phyloP scores from a whole-genome alignment of 768 basidiomycete genomes.

The Lactifluus pinguis region DNA sequence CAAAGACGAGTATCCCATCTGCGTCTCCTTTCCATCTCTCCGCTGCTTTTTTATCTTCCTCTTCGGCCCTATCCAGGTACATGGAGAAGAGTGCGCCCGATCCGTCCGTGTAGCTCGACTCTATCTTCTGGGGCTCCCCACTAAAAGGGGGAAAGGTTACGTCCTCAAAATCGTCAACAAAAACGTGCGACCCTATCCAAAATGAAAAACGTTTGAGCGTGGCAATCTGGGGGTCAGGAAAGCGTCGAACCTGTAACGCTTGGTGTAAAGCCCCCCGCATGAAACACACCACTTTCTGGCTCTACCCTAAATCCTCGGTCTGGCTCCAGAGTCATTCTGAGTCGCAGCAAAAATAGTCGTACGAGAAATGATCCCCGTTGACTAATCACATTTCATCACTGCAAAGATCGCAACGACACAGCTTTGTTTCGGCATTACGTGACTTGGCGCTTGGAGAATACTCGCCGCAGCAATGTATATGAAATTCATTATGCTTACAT shows the following conservation, averaged over 20 bases:
- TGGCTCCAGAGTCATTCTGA: not conserved
- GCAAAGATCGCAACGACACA: too few relatives aligned
- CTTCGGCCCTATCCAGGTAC: constrained; percentile 11
- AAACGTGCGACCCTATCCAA: not conserved
- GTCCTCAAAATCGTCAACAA: constrained; percentile 3
- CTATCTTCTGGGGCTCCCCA: not conserved
- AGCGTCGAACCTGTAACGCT: not conserved
- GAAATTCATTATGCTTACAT: too few relatives aligned
- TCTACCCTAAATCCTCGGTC: not conserved
- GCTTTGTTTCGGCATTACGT: too few relatives aligned
- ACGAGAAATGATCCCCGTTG: not conserved
- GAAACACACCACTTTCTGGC: not conserved
- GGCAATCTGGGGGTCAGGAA: not conserved
- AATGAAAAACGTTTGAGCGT: not conserved
- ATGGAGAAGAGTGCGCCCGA: constrained; percentile 13
- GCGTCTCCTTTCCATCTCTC: constrained; percentile 16
- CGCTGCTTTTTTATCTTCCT: constrained; percentile 4
- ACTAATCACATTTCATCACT: too few relatives aligned
- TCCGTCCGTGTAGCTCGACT: constrained; percentile 6
- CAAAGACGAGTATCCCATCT: constrained; percentile 14
- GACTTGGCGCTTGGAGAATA: too few relatives aligned
- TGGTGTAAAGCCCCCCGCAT: not conserved
- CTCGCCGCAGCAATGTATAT: too few relatives aligned
- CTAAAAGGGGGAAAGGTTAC: not conserved
- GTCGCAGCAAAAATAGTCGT: not conserved